phyloP scores from a whole-genome alignment of 805 yeast species.

The Candida peoriensis region DNA sequence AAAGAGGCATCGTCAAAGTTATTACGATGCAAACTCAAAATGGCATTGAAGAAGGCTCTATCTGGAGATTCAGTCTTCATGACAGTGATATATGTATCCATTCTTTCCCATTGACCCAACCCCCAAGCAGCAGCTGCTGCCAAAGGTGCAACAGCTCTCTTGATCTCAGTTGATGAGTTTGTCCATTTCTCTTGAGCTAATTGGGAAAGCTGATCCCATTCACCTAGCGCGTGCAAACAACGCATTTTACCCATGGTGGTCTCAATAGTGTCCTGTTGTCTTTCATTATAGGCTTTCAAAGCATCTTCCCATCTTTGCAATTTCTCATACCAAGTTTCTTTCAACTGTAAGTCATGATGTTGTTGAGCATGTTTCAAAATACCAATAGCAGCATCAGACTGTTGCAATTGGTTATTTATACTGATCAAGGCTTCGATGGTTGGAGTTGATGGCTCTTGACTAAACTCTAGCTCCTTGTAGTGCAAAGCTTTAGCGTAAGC shows the following conservation, averaged over 20 bases:
- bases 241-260: conserved; percentile 97
- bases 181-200: conserved; percentile 86
- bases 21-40: conserved; percentile 77
- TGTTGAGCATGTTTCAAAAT: conserved; percentile 90
- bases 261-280: conserved; percentile 75
- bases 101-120: conserved; percentile 90
- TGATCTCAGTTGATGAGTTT: conserved; percentile 62
- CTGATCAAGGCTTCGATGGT: conserved; percentile 89
- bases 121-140: conserved; percentile 99
- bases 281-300: conserved; percentile 75
- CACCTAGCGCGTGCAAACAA: conserved; percentile 96
- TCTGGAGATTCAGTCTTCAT: conserved; percentile 94
- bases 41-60: conserved; percentile 90
- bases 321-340: conserved; percentile 97
- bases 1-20: conserved; percentile 75
- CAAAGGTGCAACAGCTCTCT: conserved; percentile 85
- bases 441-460: conserved; percentile 86
- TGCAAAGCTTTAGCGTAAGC: conserved; percentile 97
- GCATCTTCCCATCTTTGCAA: conserved; percentile 99
- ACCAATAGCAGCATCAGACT: conserved; percentile 97
- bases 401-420: conserved; percentile 91
- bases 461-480: conserved; percentile 91
- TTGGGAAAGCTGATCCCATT: conserved; percentile 90
- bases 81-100: conserved; percentile 85
- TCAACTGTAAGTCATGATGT: conserved; percentile 83